Evolutionary conservation across 257 asterid species (phyloP), one percentile per base, ranked within the genome.

Genomic region (Nemophila menziesii): DNA sequence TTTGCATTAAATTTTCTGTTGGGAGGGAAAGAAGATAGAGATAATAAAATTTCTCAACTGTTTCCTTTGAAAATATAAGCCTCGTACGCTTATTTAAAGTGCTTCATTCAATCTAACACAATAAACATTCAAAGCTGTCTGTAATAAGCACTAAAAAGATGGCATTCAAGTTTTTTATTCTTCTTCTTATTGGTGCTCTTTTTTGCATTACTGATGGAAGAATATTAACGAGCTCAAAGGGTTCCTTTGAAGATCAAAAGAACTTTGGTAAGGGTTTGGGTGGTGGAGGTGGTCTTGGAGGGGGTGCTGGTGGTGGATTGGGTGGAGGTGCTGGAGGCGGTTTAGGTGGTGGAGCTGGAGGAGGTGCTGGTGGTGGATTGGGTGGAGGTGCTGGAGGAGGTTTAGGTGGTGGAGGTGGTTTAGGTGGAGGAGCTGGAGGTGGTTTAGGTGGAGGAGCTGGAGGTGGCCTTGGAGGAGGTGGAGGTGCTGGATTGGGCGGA

Each of bases 1-100:
- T n/a, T n/a, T 38, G 54, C 62, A 46, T 46, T 56, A 10, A n/a
- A 56, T 22, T 56, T 27, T 56, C 22, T 20, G 50, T 15, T n/a
- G 23, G 42, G 46, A 36, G 20, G 19, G 36, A 8, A 9, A 15
- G 22, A 11, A 20, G 29, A 11, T 21, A 44, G 36, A 8, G 13
- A 9, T 37, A 43, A 19, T 20, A 55, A 39, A 55, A 26, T 5
- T 46, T 46, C 54, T 39, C 62, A 56, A 37, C 54, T 20, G 51
- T 56, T n/a, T 44, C 22, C 43, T 18, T 46, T 47, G 54, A 46
- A 38, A 56, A 47, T 4, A 23, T 45, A 8, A 18, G 16, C 16
- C 16, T 3, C 15, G 21, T 46, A 11, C 3, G 21, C 20, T 20
- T 36, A 51, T 58, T 43, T 51, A 44, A 16, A 37, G 52, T 9